A percentile compares a stretch with the other conserved stretches of the same genome.
phyloP scores from a whole-genome alignment of 176 grass and related monocot genomes.

The Oryza nivara region DNA sequence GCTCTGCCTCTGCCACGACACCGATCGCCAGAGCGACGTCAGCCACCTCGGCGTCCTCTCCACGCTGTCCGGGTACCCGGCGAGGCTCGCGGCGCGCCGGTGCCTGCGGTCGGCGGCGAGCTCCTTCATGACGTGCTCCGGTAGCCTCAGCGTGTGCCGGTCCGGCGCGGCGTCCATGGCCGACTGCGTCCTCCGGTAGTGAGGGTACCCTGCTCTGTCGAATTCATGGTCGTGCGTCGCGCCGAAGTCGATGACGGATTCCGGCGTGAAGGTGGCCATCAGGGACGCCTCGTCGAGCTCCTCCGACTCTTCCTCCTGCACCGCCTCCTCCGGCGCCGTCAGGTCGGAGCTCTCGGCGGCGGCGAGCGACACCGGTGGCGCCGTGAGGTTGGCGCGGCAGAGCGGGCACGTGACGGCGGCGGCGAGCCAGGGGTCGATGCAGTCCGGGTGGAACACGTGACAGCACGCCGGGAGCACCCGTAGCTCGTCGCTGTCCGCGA shows the following conservation, averaged over 20 bases:
- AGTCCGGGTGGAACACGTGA: slow-evolving; percentile 87
- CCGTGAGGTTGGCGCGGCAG: slow-evolving; percentile 69
- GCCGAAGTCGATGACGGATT: slow-evolving; percentile 40
- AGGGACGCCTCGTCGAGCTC: slow-evolving; percentile 37
- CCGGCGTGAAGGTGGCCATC: slow-evolving; percentile 34
- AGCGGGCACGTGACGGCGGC: slow-evolving; percentile 68
- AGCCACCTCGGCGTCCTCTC: slow-evolving; percentile 54
- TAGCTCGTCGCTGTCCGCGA: slow-evolving; percentile 62
- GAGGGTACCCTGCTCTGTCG: background rate
- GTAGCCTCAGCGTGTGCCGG: slow-evolving; percentile 68
- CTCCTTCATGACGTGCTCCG: slow-evolving; percentile 68
- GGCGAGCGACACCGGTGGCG: background rate
- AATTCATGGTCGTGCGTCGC: slow-evolving; percentile 17
- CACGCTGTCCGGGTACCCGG: slow-evolving; percentile 46
- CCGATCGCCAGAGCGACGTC: slow-evolving; percentile 48
- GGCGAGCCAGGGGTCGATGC: slow-evolving; percentile 87
- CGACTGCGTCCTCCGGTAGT: slow-evolving; percentile 51
- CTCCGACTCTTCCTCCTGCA: slow-evolving; percentile 32
- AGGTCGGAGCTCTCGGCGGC: background rate
- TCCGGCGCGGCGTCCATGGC: slow-evolving; percentile 49
- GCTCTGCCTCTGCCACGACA: slow-evolving; percentile 51
- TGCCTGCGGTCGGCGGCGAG: slow-evolving; percentile 62
- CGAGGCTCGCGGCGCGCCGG: slow-evolving; percentile 57
- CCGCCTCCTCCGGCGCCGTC: background rate
- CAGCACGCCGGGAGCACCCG: slow-evolving; percentile 64